phyloP scores from a whole-genome alignment of 345 rosid species.

The Populus nigra region DNA sequence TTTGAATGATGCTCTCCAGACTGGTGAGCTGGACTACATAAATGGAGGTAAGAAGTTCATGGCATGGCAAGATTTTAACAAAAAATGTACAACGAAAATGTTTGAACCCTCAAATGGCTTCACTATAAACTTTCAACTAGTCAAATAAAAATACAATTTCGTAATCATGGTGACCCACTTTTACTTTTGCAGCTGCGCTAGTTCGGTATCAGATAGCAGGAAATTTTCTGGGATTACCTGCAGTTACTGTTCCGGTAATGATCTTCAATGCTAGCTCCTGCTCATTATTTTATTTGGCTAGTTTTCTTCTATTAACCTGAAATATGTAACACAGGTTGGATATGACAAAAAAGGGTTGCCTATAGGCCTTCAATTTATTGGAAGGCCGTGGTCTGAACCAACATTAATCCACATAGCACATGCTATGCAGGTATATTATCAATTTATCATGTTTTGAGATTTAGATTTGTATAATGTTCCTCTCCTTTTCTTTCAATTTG shows the following conservation, averaged over 20 bases:
- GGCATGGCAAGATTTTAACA: not conserved
- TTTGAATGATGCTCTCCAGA: conserved; percentile 40
- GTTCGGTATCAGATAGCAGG: conserved; percentile 72
- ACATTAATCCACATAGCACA: conserved; percentile 54
- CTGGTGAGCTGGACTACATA: conserved; percentile 72
- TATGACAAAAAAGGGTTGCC: conserved; percentile 64
- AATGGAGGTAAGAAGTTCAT: conserved; percentile 55
- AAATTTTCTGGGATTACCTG: conserved; percentile 72
- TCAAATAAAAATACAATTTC: not conserved
- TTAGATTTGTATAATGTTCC: not conserved
- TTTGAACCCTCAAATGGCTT: not conserved
- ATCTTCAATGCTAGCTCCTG: not conserved
- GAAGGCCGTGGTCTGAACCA: conserved; percentile 77
- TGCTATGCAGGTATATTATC: conserved; percentile 56
- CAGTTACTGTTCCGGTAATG: conserved; percentile 62
- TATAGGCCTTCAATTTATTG: conserved; percentile 68
- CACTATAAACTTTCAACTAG: not conserved
- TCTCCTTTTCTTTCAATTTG: not conserved
- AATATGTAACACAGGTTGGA: conserved; percentile 45
- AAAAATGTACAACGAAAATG: not conserved
- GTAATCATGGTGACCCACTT: not conserved
- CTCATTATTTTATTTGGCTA: not conserved
- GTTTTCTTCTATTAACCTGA: not conserved
- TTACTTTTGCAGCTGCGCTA: conserved; percentile 56
- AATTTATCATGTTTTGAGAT: not conserved